Base-by-base conservation (phyloP, 2,329 filamentous ascomycete genomes). In the Pestalotiopsis sp. region DNA sequence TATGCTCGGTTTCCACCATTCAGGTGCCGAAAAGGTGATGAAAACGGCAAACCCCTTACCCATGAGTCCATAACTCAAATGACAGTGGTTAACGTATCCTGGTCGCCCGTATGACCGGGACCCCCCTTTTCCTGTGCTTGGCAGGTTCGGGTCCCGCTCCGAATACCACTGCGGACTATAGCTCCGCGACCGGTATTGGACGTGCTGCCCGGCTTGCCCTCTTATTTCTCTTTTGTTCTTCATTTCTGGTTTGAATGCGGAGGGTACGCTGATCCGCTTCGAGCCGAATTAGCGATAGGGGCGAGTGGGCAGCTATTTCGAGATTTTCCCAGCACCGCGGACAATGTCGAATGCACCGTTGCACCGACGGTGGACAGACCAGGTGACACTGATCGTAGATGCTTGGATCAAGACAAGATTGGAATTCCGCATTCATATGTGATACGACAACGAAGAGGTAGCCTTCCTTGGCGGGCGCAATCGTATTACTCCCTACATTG, bases 101-200 rank as follows among this genome's bases (percentile, higher is more conserved):
- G 25, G 38, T 20, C 25, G 13, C 38, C 62, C 38, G 38, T 23
- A 65, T 36, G 9, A 65, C 39, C 23, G 23, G 23, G 38, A 14
- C 41, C 62, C 38, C 38, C 38, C 27, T 41, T 52, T 27, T 23
- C 20, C 5, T 7, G 4, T 52, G 17, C 45, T 52, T 52, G 45
- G 45, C 27, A 38, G n/a, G 36, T n/a, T 31, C 31, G 41, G 49
- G 41, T 38, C 27, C 63, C 63, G 63, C 49, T 66, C 41, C 49
- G 41, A 23, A 56, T 57, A 57, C 41, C 23, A 57, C 63, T 41
- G 49, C 63, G 63, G 63, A 66, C 63, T 25, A n/a, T 49, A 14
- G 17, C 63, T 57, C 63, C 63, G 49, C 52, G 14, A 27, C 41
- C 31, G 63, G 27, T 20, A 66, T 57, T 49, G 63, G 63, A n/a